phyloP scores from a whole-genome alignment of 2,329 filamentous ascomycete species.

The Tolypocladium nubicola region DNA sequence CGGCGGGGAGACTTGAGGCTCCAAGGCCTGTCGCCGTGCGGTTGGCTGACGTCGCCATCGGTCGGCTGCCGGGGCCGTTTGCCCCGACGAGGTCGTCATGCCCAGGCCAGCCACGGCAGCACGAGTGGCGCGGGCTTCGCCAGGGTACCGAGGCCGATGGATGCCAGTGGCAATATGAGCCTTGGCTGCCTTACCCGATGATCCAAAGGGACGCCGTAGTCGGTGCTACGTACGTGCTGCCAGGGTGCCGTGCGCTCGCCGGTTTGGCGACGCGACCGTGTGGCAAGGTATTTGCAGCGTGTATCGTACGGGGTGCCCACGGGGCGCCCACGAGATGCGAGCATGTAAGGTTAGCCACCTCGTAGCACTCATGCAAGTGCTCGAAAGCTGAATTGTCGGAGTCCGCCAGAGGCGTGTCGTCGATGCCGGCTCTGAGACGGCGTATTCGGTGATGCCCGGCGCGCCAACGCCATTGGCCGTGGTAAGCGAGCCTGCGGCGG shows the following conservation, averaged over 20 bases:
- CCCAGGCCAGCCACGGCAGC: not conserved
- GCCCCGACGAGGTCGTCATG: not conserved
- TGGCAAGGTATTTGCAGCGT: not conserved
- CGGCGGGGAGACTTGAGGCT: not conserved
- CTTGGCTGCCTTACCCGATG: too few species aligned
- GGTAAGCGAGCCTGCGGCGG: slow-evolving; percentile 3
- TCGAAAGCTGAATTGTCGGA: too few species aligned
- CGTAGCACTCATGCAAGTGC: too few species aligned
- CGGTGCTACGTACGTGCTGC: not conserved
- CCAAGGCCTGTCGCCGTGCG: not conserved
- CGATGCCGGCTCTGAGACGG: not conserved
- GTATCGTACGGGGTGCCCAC: not conserved
- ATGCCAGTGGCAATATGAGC: not conserved
- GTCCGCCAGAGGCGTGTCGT: not conserved
- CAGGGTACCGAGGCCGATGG: not conserved
- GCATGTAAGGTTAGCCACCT: not conserved
- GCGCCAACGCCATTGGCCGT: slow-evolving; percentile 1
- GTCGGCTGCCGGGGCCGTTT: not conserved
- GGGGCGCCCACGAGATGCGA: not conserved
- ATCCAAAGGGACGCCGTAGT: too few species aligned
- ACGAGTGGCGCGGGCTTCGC: not conserved
- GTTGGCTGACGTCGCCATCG: not conserved
- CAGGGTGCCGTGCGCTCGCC: not conserved
- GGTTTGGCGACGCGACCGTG: not conserved
- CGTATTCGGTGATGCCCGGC: not conserved